Conservation (phyloP, 2,329 filamentous ascomycete species). For the Fusarium secorum region DNA sequence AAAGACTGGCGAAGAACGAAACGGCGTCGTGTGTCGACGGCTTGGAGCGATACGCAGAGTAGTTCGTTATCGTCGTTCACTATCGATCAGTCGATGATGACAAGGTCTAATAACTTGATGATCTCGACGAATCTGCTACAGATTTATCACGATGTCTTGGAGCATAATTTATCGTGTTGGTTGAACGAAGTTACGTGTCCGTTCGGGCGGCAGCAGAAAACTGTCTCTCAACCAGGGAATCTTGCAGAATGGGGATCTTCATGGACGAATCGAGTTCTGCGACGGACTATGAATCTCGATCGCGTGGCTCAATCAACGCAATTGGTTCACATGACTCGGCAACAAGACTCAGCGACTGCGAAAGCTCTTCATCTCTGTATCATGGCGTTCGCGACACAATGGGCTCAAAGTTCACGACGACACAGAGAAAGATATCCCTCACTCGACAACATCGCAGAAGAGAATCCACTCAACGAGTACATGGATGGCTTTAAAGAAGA, state of each 20-base stretch:
- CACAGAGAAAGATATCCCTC: conserved; percentile 10
- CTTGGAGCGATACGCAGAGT: conserved; percentile 8
- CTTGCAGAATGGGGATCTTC: conserved; percentile 45
- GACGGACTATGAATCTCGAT: conserved; percentile 57
- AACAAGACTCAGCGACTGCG: background rate
- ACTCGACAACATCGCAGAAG: background rate
- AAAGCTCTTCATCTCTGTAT: conserved; percentile 57
- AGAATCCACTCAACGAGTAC: background rate
- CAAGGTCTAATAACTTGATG: conserved; percentile 44
- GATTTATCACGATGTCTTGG: conserved; percentile 62
- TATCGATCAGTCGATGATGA: conserved; percentile 36
- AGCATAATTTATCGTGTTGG: conserved; percentile 62
- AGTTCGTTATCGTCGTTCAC: conserved; percentile 21
- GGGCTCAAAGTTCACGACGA: conserved; percentile 48
- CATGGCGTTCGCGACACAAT: conserved; percentile 61
- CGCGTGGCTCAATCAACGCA: conserved; percentile 49
- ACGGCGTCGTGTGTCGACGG: background rate
- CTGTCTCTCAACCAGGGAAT: background rate
- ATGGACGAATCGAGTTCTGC: conserved; percentile 58
- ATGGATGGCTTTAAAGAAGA: conserved; percentile 39
- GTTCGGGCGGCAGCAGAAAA: conserved; percentile 45
- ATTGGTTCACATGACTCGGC: conserved; percentile 48
- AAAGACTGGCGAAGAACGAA: conserved; percentile 5
- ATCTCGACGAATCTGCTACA: conserved; percentile 54
- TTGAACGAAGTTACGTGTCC: conserved; percentile 60